Conservation (phyloP, 441 rosid genomes). For the Pelargonium fulgidum region DNA sequence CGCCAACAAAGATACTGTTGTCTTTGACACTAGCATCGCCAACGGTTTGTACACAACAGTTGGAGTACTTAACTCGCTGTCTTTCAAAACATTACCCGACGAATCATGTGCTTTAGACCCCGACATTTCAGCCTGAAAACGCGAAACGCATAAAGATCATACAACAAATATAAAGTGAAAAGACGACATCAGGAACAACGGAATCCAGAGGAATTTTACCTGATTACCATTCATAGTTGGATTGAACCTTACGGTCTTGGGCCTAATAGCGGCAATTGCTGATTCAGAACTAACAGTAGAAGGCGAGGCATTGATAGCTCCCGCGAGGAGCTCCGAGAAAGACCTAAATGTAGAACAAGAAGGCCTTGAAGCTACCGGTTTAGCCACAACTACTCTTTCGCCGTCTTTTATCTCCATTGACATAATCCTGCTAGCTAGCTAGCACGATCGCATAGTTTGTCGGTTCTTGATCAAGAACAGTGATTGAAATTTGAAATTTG, state of each 20-base stretch:
- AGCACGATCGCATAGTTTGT: constrained; percentile 15
- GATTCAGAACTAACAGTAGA: constrained; percentile 32
- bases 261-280: constrained; percentile 57
- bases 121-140: too few relatives aligned
- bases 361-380: constrained; percentile 90
- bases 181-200: too few relatives aligned
- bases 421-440: too few relatives aligned
- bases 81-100: too few relatives aligned
- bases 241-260: constrained; percentile 64
- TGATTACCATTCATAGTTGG: constrained; percentile 23
- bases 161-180: too few relatives aligned
- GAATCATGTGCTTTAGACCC: too few relatives aligned
- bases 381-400: constrained; percentile 53
- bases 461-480: constrained; percentile 19
- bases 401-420: constrained; percentile 63
- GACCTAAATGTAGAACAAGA: constrained; percentile 47
- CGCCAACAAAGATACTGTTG: constrained; percentile 62
- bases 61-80: constrained; percentile 5
- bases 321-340: constrained; percentile 66
- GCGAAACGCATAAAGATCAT: too few relatives aligned
- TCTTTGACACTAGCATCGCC: constrained; percentile 73
- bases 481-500: too few relatives aligned
- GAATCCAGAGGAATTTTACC: too few relatives aligned
- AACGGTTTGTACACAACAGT: constrained; percentile 65
- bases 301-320: constrained; percentile 45